These are phyloP conservation scores for Yamadazyma sp. DNA, from an alignment of 805 yeast genomes.

Conservation along the genomic window DNA sequence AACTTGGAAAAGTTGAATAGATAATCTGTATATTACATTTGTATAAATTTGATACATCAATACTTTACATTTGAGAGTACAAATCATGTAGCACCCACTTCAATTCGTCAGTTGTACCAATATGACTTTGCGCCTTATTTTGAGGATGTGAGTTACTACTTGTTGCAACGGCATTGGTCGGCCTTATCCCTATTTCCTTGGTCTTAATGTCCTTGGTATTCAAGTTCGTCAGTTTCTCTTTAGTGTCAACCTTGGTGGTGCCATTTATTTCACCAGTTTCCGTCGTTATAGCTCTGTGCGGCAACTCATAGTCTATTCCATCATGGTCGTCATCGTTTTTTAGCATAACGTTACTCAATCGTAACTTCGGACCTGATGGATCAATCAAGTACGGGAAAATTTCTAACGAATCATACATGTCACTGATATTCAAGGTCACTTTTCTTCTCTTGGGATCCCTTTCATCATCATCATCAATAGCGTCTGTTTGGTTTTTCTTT, in stretches of 20 bases:
- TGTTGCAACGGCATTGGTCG: constrained; percentile 10
- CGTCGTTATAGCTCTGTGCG: constrained; percentile 22
- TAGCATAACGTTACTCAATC: constrained; percentile 49
- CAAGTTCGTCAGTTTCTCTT: constrained; percentile 6
- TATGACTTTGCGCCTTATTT: constrained; percentile 28
- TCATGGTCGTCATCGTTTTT: constrained; percentile 62
- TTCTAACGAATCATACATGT: constrained; percentile 61
- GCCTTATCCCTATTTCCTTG: constrained; percentile 1
- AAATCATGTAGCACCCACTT: constrained; percentile 72
- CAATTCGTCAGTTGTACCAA: constrained; percentile 66
- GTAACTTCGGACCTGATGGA: constrained; percentile 59
- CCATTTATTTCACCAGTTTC: constrained; percentile 7
- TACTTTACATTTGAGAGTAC: constrained; percentile 34
- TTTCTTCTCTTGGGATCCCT: constrained; percentile 16
- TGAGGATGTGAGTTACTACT: constrained; percentile 16
- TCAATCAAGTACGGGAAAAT: constrained; percentile 68
- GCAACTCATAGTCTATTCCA: constrained; percentile 27
- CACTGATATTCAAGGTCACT: constrained; percentile 58
- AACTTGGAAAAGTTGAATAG: constrained; percentile 5
- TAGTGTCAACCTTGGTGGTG: not conserved
- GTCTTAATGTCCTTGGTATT: constrained; percentile 6
- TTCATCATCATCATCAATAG: constrained; percentile 12
- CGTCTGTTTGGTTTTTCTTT: not conserved
- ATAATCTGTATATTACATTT: constrained; percentile 9
- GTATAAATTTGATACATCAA: constrained; percentile 9